Conservation (phyloP, 139 green algal genomes). For the Tetraselmis chui region DNA sequence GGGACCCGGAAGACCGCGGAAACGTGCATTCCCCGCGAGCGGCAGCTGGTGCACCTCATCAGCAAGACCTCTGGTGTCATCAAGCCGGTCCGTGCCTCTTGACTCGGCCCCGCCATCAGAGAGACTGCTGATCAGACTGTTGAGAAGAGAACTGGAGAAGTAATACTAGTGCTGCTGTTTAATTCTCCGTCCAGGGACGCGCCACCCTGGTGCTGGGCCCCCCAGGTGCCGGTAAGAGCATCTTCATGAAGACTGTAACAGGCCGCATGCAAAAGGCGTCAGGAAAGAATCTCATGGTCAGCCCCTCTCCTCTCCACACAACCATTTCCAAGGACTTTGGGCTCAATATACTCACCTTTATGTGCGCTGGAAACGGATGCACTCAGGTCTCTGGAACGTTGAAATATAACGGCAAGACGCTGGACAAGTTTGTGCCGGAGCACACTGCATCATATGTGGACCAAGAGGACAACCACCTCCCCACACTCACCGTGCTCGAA, state of each 20-base stretch:
- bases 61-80: neutral
- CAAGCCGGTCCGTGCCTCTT: neutral
- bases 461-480: conserved; percentile 17
- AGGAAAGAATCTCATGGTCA: no score
- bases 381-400: conserved; percentile 19
- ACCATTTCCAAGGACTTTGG: no score
- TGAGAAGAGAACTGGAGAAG: no score
- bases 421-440: conserved; percentile 45
- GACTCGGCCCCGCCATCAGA: no score
- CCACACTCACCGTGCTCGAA: neutral
- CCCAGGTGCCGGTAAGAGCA: conserved; percentile 45
- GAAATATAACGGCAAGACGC: conserved; percentile 48
- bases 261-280: conserved; percentile 25
- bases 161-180: no score
- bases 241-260: conserved; percentile 45
- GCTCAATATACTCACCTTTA: no score
- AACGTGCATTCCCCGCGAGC: neutral
- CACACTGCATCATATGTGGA: conserved; percentile 43
- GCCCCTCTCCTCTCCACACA: no score
- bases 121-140: no score
- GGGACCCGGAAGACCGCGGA: neutral
- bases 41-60: neutral
- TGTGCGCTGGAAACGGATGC: no score
- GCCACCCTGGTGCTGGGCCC: conserved; percentile 65
- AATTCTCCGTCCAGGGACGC: no score